Percentiles rank a stretch among this genome's conserved stretches.
Conservation (phyloP, 441 rosid species). For the Eutrema salsugineum region DNA sequence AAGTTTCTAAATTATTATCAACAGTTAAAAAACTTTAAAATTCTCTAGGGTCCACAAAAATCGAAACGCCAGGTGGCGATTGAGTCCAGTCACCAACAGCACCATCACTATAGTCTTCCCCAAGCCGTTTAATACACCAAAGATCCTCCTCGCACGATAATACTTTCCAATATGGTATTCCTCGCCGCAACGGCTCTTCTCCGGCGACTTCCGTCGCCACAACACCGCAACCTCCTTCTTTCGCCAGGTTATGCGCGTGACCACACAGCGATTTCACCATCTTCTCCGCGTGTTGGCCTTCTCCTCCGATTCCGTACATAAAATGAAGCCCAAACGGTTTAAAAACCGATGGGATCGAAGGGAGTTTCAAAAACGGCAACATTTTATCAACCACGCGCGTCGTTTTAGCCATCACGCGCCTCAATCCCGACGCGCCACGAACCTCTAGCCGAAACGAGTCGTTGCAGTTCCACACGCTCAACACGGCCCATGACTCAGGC, state of each 20-base stretch:
- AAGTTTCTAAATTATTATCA: background rate
- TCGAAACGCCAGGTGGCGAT: constrained; percentile 74
- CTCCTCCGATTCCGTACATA: constrained; percentile 86
- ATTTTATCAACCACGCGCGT: constrained; percentile 64
- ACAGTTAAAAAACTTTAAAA: constrained; percentile 30
- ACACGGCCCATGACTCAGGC: constrained; percentile 89
- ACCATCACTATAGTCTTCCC: constrained; percentile 83
- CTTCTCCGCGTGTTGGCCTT: constrained; percentile 64
- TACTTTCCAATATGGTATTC: constrained; percentile 86
- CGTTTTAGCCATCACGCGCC: constrained; percentile 55
- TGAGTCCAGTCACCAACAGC: constrained; percentile 92
- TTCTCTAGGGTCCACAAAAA: constrained; percentile 98
- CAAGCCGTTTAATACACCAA: constrained; percentile 92
- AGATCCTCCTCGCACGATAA: constrained; percentile 83
- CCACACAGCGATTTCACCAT: constrained; percentile 60
- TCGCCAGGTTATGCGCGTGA: constrained; percentile 83
- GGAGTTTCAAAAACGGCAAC: constrained; percentile 72
- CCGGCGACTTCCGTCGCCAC: constrained; percentile 82
- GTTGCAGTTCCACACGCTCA: constrained; percentile 85
- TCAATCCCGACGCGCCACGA: constrained; percentile 66
- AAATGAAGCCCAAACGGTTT: constrained; percentile 78
- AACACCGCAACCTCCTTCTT: constrained; percentile 57
- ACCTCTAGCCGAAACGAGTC: constrained; percentile 73
- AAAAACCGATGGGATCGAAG: constrained; percentile 83
- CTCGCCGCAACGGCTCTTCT: constrained; percentile 64